phyloP scores from a whole-genome alignment of 2,329 filamentous ascomycete genomes.

The Eurotiales sp. region DNA sequence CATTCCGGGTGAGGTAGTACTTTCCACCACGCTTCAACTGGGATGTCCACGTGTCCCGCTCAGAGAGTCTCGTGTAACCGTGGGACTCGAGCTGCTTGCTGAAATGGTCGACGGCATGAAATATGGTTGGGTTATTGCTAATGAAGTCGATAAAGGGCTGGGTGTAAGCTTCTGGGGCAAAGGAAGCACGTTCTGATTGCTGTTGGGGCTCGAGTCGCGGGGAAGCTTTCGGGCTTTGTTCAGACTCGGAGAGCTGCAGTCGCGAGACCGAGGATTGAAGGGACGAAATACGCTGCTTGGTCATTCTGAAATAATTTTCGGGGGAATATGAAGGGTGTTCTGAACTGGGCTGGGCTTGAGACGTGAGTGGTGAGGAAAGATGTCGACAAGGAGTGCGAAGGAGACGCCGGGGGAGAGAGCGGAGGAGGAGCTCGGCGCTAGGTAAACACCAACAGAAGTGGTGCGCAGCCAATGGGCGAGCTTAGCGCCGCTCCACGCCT shows the following conservation, averaged over 20 bases:
- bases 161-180: slow-evolving; percentile 61
- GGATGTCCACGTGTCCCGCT: slow-evolving; percentile 71
- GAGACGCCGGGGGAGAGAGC: not conserved
- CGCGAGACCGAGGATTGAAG: slow-evolving; percentile 28
- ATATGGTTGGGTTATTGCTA: slow-evolving; percentile 85
- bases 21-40: slow-evolving; percentile 76
- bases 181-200: slow-evolving; percentile 11
- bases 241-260: slow-evolving; percentile 23
- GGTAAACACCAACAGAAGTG: not conserved
- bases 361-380: not conserved
- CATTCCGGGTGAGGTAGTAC: slow-evolving; percentile 85
- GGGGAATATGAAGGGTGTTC: not conserved
- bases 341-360: not conserved
- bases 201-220: slow-evolving; percentile 16
- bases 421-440: no score
- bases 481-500: not conserved
- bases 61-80: slow-evolving; percentile 72
- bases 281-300: slow-evolving; percentile 26
- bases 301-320: slow-evolving; percentile 25
- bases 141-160: slow-evolving; percentile 85
- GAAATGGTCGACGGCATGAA: slow-evolving; percentile 81
- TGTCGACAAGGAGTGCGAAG: not conserved
- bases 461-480: not conserved
- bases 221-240: slow-evolving; percentile 4
- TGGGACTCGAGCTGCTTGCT: slow-evolving; percentile 65